A percentile compares a stretch with the other conserved stretches of the same genome.
These are phyloP conservation scores for Candida glucosophila DNA, from an alignment of 1,139 yeast species.

Conservation along the genomic window DNA sequence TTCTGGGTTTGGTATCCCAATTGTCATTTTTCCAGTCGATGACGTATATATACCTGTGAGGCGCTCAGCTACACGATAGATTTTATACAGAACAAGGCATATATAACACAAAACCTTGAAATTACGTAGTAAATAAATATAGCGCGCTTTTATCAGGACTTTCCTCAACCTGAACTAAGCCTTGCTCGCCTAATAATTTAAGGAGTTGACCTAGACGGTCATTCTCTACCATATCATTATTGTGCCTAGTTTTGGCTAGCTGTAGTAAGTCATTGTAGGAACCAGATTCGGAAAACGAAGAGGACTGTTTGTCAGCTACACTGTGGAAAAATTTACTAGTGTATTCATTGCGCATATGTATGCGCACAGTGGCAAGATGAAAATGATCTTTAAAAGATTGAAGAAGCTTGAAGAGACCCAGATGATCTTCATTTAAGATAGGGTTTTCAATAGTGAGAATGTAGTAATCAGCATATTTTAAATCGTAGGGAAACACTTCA, in stretches of 20 bases:
- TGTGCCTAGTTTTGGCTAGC: constrained; percentile 7
- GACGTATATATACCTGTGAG: too few species aligned
- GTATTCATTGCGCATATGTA: constrained; percentile 11
- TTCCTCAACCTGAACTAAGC: constrained; percentile 20
- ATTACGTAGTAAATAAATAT: constrained; percentile 13
- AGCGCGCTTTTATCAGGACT: constrained; percentile 13
- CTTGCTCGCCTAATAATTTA: constrained; percentile 20
- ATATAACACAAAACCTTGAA: too few species aligned
- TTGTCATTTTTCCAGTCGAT: too few species aligned
- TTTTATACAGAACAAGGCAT: too few species aligned
- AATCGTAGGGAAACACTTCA: constrained; percentile 22
- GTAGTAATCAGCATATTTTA: constrained; percentile 17
- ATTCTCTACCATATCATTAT: too few species aligned
- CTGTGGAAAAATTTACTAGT: constrained; percentile 10
- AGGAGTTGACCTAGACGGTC: constrained; percentile 10
- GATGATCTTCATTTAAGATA: constrained; percentile 14
- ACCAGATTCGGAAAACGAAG: too few species aligned
- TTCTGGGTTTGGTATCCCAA: too few species aligned
- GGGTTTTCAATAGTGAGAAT: constrained; percentile 25
- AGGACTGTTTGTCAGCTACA: constrained; percentile 1
- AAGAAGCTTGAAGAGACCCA: constrained; percentile 13
- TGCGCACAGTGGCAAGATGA: constrained; percentile 21
- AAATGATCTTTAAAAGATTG: constrained; percentile 12
- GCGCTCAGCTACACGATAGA: too few species aligned
- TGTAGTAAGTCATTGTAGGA: constrained; percentile 12